These are phyloP conservation scores for Dichotomopilus funicola DNA, from an alignment of 2,329 filamentous ascomycete species.

Conservation along the genomic window DNA sequence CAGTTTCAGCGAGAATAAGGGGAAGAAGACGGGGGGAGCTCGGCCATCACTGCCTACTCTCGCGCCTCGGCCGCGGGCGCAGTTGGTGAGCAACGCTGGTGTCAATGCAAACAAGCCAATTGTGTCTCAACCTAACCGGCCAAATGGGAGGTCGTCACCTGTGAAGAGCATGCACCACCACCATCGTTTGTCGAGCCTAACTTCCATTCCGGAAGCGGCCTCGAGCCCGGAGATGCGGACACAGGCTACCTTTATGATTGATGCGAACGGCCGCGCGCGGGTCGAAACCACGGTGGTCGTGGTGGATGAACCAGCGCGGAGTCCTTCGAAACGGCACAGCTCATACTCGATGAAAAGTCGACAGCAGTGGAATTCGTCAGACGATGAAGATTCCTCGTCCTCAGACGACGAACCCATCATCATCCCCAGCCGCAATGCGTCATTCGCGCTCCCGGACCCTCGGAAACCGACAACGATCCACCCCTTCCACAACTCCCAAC, in stretches of 20 bases:
- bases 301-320: conserved; percentile 27
- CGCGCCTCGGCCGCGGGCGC: conserved; percentile 30
- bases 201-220: conserved; percentile 50
- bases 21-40: conserved; percentile 35
- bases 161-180: conserved; percentile 43
- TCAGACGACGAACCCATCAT: conserved; percentile 60
- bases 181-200: conserved; percentile 44
- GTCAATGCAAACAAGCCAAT: conserved; percentile 31
- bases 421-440: conserved; percentile 54
- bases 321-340: conserved; percentile 20
- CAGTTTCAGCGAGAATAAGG: conserved; percentile 49
- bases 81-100: conserved; percentile 28
- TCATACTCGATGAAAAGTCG: conserved; percentile 24
- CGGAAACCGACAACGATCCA: conserved; percentile 40
- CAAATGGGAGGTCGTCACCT: conserved; percentile 46
- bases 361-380: conserved; percentile 40
- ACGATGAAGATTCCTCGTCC: conserved; percentile 41
- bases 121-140: conserved; percentile 30
- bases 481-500: conserved; percentile 41
- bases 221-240: conserved; percentile 41
- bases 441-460: conserved; percentile 52
- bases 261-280: conserved; percentile 52
- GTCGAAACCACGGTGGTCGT: conserved; percentile 46
- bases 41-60: conserved; percentile 40
- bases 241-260: conserved; percentile 57